Evolutionary conservation across 73 alveolate genomes (phyloP).

Genomic region (Paramecium biaurelia): DNA sequence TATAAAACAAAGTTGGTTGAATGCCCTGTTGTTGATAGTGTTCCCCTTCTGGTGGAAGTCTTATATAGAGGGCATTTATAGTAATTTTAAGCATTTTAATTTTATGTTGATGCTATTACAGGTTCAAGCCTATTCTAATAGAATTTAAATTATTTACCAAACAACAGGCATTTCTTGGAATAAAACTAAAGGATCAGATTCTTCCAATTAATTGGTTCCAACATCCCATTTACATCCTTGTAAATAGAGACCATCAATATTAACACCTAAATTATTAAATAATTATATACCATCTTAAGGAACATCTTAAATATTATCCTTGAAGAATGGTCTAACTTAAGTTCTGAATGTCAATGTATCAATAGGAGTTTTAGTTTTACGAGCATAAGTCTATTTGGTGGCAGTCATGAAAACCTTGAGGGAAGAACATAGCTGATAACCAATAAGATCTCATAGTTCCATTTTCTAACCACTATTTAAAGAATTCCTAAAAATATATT

Average conservation of each 20-base stretch:
- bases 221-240: conserved; percentile 99
- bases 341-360: conserved; percentile 94
- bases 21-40: conserved; percentile 98
- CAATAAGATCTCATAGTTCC: conserved; percentile 97
- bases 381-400: conserved; percentile 94
- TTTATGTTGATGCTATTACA: conserved; percentile 1
- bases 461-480: conserved; percentile 92
- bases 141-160: conserved; percentile 62
- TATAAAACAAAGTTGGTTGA: conserved; percentile 94
- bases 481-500: conserved; percentile 69
- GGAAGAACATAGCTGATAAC: conserved; percentile 99
- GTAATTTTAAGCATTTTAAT: neutral
- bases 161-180: conserved; percentile 97
- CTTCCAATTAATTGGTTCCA: conserved; percentile 81
- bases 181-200: conserved; percentile 86
- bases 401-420: conserved; percentile 99
- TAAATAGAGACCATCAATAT: conserved; percentile 97
- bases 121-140: conserved; percentile 64
- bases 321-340: conserved; percentile 73
- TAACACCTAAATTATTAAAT: conserved; percentile 70
- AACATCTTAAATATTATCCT: conserved; percentile 70
- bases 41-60: conserved; percentile 98
- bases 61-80: conserved; percentile 95
- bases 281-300: conserved; percentile 88
- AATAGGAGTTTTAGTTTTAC: conserved; percentile 94